Evolutionary conservation across 1,284 basidiomycete species (phyloP).

Genomic region (Mycosarcoma maydis): DNA sequence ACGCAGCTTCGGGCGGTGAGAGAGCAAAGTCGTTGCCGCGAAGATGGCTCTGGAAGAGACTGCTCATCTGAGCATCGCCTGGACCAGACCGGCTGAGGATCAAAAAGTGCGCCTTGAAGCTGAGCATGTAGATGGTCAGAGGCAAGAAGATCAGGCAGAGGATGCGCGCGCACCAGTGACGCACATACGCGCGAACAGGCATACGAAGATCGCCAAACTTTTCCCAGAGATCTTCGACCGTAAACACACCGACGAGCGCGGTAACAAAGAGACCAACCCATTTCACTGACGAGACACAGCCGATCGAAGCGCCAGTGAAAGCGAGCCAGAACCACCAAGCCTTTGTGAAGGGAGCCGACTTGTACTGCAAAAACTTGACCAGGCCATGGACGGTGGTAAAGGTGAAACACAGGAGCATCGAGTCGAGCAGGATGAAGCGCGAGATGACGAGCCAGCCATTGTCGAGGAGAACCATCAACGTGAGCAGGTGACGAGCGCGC

Average conservation of each 20-base stretch:
- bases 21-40: conserved; percentile 89
- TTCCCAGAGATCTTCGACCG: conserved; percentile 96
- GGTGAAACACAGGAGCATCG: conserved; percentile 97
- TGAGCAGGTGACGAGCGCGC: conserved; percentile 88
- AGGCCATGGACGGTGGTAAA: conserved; percentile 95
- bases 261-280: conserved; percentile 96
- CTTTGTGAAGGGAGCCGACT: conserved; percentile 84
- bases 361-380: conserved; percentile 92
- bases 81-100: conserved; percentile 93
- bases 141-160: conserved; percentile 88
- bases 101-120: conserved; percentile 95
- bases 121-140: conserved; percentile 87
- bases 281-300: conserved; percentile 95
- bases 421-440: conserved; percentile 95
- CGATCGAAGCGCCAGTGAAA: conserved; percentile 90
- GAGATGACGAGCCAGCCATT: conserved; percentile 96
- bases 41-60: conserved; percentile 96
- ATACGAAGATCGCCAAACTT: conserved; percentile 96
- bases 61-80: conserved; percentile 98
- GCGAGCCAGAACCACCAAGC: conserved; percentile 97
- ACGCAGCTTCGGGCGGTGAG: conserved; percentile 76
- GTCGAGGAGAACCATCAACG: conserved; percentile 89
- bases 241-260: conserved; percentile 92
- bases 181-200: conserved; percentile 83
- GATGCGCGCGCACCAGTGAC: conserved; percentile 90